Evolutionary conservation across 176 grass and related monocot genomes (phyloP).

Genomic region (Otatea glauca): DNA sequence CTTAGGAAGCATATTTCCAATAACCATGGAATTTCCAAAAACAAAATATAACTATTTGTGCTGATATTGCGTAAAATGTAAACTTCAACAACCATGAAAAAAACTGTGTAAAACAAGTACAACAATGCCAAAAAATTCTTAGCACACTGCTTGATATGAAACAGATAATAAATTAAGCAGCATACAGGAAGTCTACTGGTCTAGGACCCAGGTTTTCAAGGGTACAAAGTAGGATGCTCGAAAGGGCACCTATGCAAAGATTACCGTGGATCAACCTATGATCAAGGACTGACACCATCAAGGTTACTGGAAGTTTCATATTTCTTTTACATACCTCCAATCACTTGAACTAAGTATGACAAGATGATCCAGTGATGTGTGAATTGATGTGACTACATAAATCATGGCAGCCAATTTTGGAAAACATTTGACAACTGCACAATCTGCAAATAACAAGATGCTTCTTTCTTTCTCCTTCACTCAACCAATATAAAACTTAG

Average conservation of each 20-base stretch:
- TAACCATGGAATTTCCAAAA: background rate
- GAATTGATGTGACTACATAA: constrained; percentile 6
- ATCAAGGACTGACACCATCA: background rate
- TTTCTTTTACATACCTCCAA: background rate
- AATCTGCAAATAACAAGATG: background rate
- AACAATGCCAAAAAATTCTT: background rate
- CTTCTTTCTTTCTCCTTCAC: background rate
- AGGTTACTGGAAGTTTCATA: background rate
- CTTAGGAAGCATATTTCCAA: constrained; percentile 26
- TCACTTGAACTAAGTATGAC: constrained; percentile 2
- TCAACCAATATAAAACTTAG: background rate
- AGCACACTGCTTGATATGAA: background rate
- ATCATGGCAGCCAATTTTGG: background rate
- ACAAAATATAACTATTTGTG: background rate
- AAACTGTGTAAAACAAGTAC: background rate
- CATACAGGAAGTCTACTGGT: background rate
- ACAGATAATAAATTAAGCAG: constrained; percentile 19
- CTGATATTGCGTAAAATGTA: background rate
- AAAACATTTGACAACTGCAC: background rate
- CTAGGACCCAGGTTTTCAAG: background rate
- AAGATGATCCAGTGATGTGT: background rate
- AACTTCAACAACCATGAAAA: constrained; percentile 10
- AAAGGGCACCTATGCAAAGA: background rate
- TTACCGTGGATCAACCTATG: constrained; percentile 11
- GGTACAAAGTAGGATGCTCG: background rate